Conservation (phyloP, 495 filamentous ascomycete genomes). For the Penicillium paradoxum region DNA sequence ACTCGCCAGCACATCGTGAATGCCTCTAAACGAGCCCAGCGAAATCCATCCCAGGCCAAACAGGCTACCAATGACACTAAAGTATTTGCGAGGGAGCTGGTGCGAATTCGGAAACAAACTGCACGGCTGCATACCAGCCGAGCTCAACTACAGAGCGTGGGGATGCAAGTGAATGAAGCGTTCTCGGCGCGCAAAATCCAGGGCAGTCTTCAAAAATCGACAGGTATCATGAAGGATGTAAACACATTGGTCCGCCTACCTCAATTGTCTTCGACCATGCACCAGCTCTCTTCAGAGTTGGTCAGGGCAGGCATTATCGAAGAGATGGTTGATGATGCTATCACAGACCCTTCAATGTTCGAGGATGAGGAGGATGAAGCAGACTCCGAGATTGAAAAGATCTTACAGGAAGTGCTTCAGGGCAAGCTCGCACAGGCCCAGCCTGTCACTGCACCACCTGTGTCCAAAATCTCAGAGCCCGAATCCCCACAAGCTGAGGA, state of each 20-base stretch:
- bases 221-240: constrained; percentile 95
- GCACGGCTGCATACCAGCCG: constrained; percentile 74
- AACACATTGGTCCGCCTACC: constrained; percentile 81
- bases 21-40: constrained; percentile 71
- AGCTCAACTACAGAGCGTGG: constrained; percentile 87
- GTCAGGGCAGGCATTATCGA: constrained; percentile 95
- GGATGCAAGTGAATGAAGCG: constrained; percentile 97
- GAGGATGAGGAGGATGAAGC: constrained; percentile 87
- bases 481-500: constrained; percentile 36
- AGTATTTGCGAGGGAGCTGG: constrained; percentile 80
- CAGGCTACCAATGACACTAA: constrained; percentile 76
- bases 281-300: constrained; percentile 79
- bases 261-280: constrained; percentile 85
- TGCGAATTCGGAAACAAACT: constrained; percentile 72
- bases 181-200: constrained; percentile 96
- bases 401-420: constrained; percentile 81
- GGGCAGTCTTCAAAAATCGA: constrained; percentile 78
- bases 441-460: constrained; percentile 43
- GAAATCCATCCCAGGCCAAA: constrained; percentile 66
- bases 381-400: constrained; percentile 87
- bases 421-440: constrained; percentile 70
- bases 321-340: constrained; percentile 85
- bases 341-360: constrained; percentile 65
- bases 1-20: constrained; percentile 79
- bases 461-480: constrained; percentile 46